These are phyloP conservation scores for Dimargaris xerosporica DNA, from an alignment of 192 early-diverging fungal species.

Conservation along the genomic window DNA sequence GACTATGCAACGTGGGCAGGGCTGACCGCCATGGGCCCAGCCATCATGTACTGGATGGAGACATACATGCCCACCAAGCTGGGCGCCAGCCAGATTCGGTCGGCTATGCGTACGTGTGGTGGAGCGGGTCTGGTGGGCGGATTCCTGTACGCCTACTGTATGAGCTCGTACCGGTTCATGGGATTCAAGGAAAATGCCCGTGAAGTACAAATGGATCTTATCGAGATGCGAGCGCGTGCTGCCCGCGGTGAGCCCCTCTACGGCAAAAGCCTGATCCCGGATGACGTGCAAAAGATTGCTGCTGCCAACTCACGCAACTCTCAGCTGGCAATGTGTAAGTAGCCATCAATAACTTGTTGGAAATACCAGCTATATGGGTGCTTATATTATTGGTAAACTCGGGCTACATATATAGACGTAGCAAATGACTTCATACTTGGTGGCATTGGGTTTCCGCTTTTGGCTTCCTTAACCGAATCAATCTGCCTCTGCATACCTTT, in stretches of 20 bases:
- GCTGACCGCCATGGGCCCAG: conserved; percentile 53
- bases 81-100: conserved; percentile 16
- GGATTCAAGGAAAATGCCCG: conserved; percentile 75
- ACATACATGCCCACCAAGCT: conserved; percentile 17
- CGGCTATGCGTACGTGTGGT: conserved; percentile 35
- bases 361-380: background rate
- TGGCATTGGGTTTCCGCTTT: too few species aligned
- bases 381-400: background rate
- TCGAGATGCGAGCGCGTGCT: conserved; percentile 42
- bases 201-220: conserved; percentile 53
- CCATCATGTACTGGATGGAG: conserved; percentile 58
- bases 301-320: conserved; percentile 50
- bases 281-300: conserved; percentile 39
- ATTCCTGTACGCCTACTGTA: conserved; percentile 64
- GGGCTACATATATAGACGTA: background rate
- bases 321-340: conserved; percentile 43
- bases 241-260: conserved; percentile 54
- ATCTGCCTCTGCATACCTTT: too few species aligned
- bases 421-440: too few species aligned
- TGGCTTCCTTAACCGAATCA: too few species aligned
- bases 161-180: conserved; percentile 65
- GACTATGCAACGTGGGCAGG: conserved; percentile 56
- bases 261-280: conserved; percentile 36
- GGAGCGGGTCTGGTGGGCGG: conserved; percentile 42
- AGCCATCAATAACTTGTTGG: background rate